These are phyloP conservation scores for Talaromyces wortmannii DNA, from an alignment of 495 filamentous ascomycete genomes.

Conservation along the genomic window DNA sequence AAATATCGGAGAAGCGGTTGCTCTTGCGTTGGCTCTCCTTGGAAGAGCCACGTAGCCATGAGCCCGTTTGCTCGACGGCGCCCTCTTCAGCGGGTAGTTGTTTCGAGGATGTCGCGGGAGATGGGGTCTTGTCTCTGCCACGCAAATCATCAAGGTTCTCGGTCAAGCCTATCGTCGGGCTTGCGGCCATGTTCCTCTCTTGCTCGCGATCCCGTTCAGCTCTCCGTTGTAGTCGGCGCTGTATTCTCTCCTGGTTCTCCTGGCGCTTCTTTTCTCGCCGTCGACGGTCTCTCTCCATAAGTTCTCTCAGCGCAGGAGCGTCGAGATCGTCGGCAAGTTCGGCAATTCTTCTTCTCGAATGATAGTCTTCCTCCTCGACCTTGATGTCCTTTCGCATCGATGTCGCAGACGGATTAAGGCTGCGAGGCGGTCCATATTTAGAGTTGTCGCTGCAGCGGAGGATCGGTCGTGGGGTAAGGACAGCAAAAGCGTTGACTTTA, in stretches of 20 bases:
- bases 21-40: slow-evolving; percentile 13
- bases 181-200: neutral
- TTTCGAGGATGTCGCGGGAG: slow-evolving; percentile 2
- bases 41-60: slow-evolving; percentile 27
- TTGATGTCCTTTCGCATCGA: slow-evolving; percentile 36
- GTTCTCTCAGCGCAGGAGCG: slow-evolving; percentile 68
- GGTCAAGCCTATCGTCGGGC: neutral
- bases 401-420: slow-evolving; percentile 24
- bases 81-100: slow-evolving; percentile 3
- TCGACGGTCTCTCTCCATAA: slow-evolving; percentile 79
- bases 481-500: slow-evolving; percentile 66
- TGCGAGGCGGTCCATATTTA: slow-evolving; percentile 32
- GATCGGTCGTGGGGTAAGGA: slow-evolving; percentile 71
- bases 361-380: slow-evolving; percentile 55
- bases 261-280: slow-evolving; percentile 66
- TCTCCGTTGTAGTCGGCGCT: slow-evolving; percentile 59
- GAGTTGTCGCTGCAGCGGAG: slow-evolving; percentile 65
- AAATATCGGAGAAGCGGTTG: slow-evolving; percentile 24
- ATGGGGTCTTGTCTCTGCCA: slow-evolving; percentile 2
- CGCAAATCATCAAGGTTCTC: slow-evolving; percentile 2
- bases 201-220: slow-evolving; percentile 57
- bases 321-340: slow-evolving; percentile 75
- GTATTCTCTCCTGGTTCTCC: slow-evolving; percentile 62
- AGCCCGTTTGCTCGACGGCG: slow-evolving; percentile 12
- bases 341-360: slow-evolving; percentile 66